These are phyloP conservation scores for Venturia nashicola DNA, from an alignment of 2,329 filamentous ascomycete genomes.

Conservation along the genomic window DNA sequence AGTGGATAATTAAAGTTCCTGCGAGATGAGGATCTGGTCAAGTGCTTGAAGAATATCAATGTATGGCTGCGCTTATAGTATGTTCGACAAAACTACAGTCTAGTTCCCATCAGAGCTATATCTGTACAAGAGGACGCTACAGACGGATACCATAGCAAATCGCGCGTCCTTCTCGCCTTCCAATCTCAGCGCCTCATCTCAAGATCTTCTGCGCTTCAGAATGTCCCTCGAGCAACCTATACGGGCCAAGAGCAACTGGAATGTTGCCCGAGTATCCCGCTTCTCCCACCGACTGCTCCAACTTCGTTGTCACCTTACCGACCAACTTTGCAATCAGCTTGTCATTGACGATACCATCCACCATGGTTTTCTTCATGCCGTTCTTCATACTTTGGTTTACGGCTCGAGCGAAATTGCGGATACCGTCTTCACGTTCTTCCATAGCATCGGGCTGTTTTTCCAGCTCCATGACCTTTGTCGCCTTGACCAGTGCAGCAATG, in stretches of 20 bases:
- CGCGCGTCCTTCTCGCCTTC: background rate
- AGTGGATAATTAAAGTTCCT: no score
- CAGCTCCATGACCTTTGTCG: conserved; percentile 43
- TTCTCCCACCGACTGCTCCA: conserved; percentile 38
- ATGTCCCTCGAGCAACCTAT: conserved; percentile 12
- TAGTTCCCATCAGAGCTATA: background rate
- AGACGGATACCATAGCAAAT: background rate
- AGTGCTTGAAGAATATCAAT: no score
- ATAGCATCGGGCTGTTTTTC: conserved; percentile 33
- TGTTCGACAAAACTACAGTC: no score
- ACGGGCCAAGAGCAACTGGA: conserved; percentile 29
- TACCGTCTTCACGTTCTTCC: conserved; percentile 17
- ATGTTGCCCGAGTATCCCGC: conserved; percentile 38
- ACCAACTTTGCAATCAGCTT: conserved; percentile 43
- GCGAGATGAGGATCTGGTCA: no score
- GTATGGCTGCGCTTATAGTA: no score
- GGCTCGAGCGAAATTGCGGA: conserved; percentile 16
- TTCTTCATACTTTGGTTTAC: conserved; percentile 25
- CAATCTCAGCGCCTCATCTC: background rate
- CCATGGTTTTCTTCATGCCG: conserved; percentile 17
- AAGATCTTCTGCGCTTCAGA: background rate
- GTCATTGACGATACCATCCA: conserved; percentile 36
- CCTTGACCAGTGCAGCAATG: conserved; percentile 42
- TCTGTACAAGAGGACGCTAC: background rate
- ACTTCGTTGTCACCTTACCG: conserved; percentile 36